Conservation (phyloP, 768 basidiomycete genomes). For the Imleria badia region DNA sequence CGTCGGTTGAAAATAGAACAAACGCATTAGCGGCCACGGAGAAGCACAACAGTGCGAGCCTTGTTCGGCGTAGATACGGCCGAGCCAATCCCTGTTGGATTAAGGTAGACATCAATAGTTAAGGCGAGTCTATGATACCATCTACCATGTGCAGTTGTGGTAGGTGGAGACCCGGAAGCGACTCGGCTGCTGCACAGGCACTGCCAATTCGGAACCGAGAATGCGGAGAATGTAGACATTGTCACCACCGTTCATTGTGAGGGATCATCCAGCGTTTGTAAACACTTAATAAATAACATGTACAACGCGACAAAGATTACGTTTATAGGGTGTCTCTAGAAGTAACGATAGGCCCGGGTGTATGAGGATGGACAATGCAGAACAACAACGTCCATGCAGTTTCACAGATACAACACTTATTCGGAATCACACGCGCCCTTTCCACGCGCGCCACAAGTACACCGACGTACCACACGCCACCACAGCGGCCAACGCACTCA, state of each 20-base stretch:
- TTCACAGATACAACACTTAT: not conserved
- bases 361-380: too few relatives aligned
- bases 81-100: slow-evolving; percentile 2
- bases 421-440: slow-evolving; percentile 43
- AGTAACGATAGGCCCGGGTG: too few relatives aligned
- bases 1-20: slow-evolving; percentile 25
- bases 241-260: too few relatives aligned
- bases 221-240: too few relatives aligned
- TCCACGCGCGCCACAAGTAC: slow-evolving; percentile 66
- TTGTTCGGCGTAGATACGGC: slow-evolving; percentile 20
- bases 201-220: too few relatives aligned
- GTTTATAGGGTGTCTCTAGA: too few relatives aligned
- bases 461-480: slow-evolving; percentile 45
- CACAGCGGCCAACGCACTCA: slow-evolving; percentile 43
- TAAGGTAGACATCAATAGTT: slow-evolving; percentile 13
- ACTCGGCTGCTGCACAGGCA: too few relatives aligned
- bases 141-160: not conserved
- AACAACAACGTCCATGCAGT: too few relatives aligned
- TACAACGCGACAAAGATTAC: too few relatives aligned
- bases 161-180: not conserved
- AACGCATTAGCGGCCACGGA: slow-evolving; percentile 68
- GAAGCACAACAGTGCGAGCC: slow-evolving; percentile 40
- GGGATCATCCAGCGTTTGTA: too few relatives aligned
- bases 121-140: not conserved
- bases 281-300: too few relatives aligned